A percentile compares a stretch with the other conserved stretches of the same genome.
phyloP scores from a whole-genome alignment of 2,329 filamentous ascomycete species.

The Stagonosporopsis chrysanthemi region DNA sequence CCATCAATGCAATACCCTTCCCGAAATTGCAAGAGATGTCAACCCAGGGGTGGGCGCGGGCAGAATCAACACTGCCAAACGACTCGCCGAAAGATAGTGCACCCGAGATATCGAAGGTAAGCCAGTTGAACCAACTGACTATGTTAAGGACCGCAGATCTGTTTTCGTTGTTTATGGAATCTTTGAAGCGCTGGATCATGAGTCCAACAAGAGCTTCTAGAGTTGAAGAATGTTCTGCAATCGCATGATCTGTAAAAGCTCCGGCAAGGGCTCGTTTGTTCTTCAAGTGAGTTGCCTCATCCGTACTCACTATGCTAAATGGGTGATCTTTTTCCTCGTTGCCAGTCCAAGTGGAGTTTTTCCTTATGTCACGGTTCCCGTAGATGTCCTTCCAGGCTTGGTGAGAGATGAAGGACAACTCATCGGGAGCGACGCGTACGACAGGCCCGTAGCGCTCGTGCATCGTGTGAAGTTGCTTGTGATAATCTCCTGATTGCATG shows the following conservation, averaged over 20 bases:
- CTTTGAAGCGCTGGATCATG: slow-evolving; percentile 28
- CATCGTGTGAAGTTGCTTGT: slow-evolving; percentile 29
- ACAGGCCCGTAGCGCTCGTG: slow-evolving; percentile 37
- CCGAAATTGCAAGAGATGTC: slow-evolving; percentile 33
- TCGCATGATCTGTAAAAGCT: slow-evolving; percentile 36
- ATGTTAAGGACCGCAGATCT: neutral
- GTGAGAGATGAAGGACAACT: slow-evolving; percentile 34
- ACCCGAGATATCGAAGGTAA: slow-evolving; percentile 44
- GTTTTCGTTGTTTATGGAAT: neutral
- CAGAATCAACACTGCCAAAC: slow-evolving; percentile 50
- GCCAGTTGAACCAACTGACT: slow-evolving; percentile 18
- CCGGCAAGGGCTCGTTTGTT: slow-evolving; percentile 34
- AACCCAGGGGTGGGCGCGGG: slow-evolving; percentile 42
- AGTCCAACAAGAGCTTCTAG: slow-evolving; percentile 31
- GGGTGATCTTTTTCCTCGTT: slow-evolving; percentile 34
- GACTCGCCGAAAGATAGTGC: slow-evolving; percentile 62
- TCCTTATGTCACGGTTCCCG: slow-evolving; percentile 24
- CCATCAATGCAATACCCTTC: slow-evolving; percentile 40
- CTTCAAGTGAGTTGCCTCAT: slow-evolving; percentile 33
- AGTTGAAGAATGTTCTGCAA: slow-evolving; percentile 32
- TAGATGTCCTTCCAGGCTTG: slow-evolving; percentile 40
- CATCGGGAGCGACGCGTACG: slow-evolving; percentile 38
- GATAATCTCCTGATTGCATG: slow-evolving; percentile 32
- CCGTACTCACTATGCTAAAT: slow-evolving; percentile 30
- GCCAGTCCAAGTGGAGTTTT: slow-evolving; percentile 33